Base-by-base conservation (phyloP, 1,139 yeast species). In the Williopsis jadinii region DNA sequence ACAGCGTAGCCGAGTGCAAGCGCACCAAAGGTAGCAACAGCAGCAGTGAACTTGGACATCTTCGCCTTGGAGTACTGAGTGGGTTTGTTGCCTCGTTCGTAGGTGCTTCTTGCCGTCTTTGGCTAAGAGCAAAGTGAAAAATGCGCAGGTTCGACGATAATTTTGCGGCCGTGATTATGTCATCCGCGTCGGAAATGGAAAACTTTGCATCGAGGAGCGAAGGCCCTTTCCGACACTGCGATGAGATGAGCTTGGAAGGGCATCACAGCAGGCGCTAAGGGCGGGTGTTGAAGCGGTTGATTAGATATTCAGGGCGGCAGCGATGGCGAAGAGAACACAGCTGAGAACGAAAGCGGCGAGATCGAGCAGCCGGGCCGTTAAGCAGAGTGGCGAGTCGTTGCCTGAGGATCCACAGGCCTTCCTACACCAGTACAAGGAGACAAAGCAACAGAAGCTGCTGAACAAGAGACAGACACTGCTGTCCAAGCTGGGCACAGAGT, bases 1-100 rank as follows among this genome's bases (percentile, higher is more conserved):
- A 79, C 70, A 44, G 94, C 87, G 64, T 92, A 92, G 13, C 88
- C 90, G 41, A 80, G 74, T 39, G 82, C 72, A 32, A 79, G 71
- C 32, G 73, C 75, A 35, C 79, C 67, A 35, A 77, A 68, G 30
- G 79, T 68, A 45, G 78, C 61, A 34, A 77, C 59, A 32, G 75
- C 63, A n/a, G 66, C 37, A 8, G 61, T 49, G 50, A 63, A 51
- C 55, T 49, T 58, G 37, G 63, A 53, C 63, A 58, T 59, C 30
- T 19, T 41, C 10, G 11, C 26, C 11, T 9, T 34, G 30, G 24
- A 19, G 24, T 19, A 6, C 24, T 19, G 24, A 19, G 24, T 19
- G 24, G 24, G 24, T 4, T 19, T 19, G 6, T 19, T 19, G 24
- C 24, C 24, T 19, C 24, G 24, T 19, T 19, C 6, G 24, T 19